phyloP scores from a whole-genome alignment of 192 early-diverging fungal genomes.

The Neocallimastix lanati region DNA sequence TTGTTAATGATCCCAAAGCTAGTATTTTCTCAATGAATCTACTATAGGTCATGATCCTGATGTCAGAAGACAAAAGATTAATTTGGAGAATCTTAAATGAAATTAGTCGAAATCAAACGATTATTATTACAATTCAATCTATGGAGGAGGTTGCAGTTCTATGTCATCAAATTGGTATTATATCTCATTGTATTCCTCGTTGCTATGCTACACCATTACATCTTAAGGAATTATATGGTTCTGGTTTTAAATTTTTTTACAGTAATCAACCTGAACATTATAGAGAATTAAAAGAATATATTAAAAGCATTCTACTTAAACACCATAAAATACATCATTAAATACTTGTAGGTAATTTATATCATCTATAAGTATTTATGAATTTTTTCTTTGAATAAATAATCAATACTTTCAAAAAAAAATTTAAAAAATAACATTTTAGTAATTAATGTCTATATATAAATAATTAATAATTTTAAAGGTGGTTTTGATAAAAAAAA shows the following conservation, averaged over 20 bases:
- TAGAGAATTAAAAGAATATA: slow-evolving; percentile 20
- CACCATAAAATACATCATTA: slow-evolving; percentile 11
- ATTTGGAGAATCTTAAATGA: slow-evolving; percentile 53
- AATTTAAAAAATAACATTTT: no score
- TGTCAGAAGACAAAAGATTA: slow-evolving; percentile 41
- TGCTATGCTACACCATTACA: slow-evolving; percentile 37
- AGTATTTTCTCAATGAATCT: slow-evolving; percentile 61
- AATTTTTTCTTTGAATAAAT: no score
- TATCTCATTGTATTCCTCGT: slow-evolving; percentile 46
- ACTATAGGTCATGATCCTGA: slow-evolving; percentile 61
- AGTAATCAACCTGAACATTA: slow-evolving; percentile 15
- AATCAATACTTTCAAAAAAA: no score
- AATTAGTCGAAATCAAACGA: slow-evolving; percentile 32
- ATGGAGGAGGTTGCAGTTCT: slow-evolving; percentile 65
- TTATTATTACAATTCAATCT: slow-evolving; percentile 23
- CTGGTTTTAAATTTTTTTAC: slow-evolving; percentile 46
- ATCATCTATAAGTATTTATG: no score
- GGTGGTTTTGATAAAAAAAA: no score
- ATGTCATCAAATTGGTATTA: slow-evolving; percentile 55
- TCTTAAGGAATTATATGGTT: slow-evolving; percentile 50
- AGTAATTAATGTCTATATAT: no score
- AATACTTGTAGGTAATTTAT: no score
- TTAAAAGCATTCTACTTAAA: slow-evolving; percentile 11
- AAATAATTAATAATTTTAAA: no score
- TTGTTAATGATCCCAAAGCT: slow-evolving; percentile 47